Base-by-base conservation (phyloP, 140 eudicot species). In the Oenanthe javanica region DNA sequence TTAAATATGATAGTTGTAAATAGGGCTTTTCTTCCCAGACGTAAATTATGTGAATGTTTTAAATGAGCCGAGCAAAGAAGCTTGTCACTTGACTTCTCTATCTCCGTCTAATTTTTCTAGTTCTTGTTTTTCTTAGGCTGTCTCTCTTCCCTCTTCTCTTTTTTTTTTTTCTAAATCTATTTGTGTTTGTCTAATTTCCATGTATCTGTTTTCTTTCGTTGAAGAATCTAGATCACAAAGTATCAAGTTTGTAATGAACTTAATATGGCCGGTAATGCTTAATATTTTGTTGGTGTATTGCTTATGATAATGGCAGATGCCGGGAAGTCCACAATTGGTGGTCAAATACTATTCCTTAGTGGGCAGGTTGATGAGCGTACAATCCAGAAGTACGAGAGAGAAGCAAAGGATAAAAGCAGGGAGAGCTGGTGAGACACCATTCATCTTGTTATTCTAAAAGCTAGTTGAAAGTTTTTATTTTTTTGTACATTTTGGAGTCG, bases 341-440 rank as follows among this genome's bases (percentile, higher is more conserved):
- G 99, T 18, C 98, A 91, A 75, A 96, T 88, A 83, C 87, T 96
- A 52, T 93, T 89, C 78, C 98, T 96, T 61, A 96, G 99, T 80
- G 99, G 99, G 57, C 99, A 93, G 82, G 99, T 96, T 85, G 99
- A 96, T 81, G 99, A 96, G 36, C 91, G 98, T 2, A 96, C 98
- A 4, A 96, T 96, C 82, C 99, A 96, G 42, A 96, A 96, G 66
- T 96, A 96, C 73, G 98, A 96, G 84, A 96, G 90, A 82, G 99
- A 96, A 90, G 99, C 99, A 2, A 96, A 91, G 84, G 99, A 96
- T 55, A 95, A 92, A 79, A 90, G 92, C 81, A 86, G 99, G 83
- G 99, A 95, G 84, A 95, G 99, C 79, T 95, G 99, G 99, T 94
- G 83, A 90, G 93, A 54, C 50, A 38, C 70, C 82, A n/a, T 64